Percentiles rank a stretch among this genome's conserved stretches.
These are phyloP conservation scores for Podospora sp. DNA, from an alignment of 495 filamentous ascomycete species.

Conservation along the genomic window DNA sequence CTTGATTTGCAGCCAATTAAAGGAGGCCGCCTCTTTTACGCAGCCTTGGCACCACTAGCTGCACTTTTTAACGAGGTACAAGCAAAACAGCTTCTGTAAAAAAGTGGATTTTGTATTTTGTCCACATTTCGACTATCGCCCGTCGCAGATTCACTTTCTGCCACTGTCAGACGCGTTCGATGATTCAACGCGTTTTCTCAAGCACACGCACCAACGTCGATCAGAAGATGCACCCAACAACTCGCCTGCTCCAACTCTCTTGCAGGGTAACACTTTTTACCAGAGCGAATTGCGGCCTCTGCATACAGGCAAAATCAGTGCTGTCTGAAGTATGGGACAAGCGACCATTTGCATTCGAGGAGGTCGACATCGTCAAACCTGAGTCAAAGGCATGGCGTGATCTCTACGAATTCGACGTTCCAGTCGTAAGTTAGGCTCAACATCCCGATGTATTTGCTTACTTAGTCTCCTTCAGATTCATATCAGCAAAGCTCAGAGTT, in stretches of 20 bases:
- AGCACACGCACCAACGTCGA: neutral
- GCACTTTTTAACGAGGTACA: too few species aligned
- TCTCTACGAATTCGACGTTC: conserved; percentile 87
- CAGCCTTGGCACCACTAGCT: too few species aligned
- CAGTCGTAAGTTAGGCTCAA: conserved; percentile 61
- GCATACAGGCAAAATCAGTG: conserved; percentile 71
- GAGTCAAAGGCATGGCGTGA: conserved; percentile 70
- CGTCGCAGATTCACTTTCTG: conserved; percentile 1
- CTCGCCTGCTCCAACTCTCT: conserved; percentile 52
- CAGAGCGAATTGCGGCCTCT: conserved; percentile 75
- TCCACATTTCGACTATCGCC: too few species aligned
- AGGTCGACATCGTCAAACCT: conserved; percentile 74
- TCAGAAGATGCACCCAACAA: conserved; percentile 42
- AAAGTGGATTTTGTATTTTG: too few species aligned
- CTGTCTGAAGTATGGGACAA: conserved; percentile 70
- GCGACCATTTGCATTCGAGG: conserved; percentile 72
- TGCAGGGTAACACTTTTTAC: conserved; percentile 83
- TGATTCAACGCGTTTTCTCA: conserved; percentile 3
- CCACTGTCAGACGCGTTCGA: neutral
- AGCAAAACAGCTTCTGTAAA: too few species aligned
- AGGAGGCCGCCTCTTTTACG: too few species aligned
- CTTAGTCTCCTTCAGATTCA: conserved; percentile 60
- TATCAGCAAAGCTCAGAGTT: conserved; percentile 51
- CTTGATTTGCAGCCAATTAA: too few species aligned
- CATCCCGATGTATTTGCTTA: neutral